Evolutionary conservation across 257 asterid species (phyloP).

Genomic region (Vinca minor): DNA sequence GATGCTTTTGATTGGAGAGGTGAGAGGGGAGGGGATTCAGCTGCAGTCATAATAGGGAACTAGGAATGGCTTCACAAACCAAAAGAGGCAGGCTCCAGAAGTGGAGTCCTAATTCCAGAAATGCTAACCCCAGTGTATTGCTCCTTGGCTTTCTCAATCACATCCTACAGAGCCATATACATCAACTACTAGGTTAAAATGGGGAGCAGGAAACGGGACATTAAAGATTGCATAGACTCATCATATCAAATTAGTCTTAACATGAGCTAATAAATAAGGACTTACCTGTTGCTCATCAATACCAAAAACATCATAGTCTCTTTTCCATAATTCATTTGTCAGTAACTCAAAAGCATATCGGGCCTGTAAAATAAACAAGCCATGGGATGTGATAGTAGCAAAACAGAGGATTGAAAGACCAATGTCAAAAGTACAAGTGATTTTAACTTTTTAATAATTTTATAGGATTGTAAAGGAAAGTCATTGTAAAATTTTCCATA

Average conservation of each 20-base stretch:
- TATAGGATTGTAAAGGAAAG: not conserved
- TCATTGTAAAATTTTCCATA: no score
- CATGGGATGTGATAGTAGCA: not conserved
- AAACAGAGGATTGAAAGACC: not conserved
- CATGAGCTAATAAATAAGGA: conserved; percentile 3
- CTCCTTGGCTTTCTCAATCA: conserved; percentile 49
- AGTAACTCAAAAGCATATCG: conserved; percentile 88
- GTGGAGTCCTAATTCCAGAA: conserved; percentile 53
- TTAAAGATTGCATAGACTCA: not conserved
- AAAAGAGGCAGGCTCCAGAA: conserved; percentile 46
- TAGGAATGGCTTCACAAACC: conserved; percentile 45
- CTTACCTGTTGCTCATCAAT: conserved; percentile 76
- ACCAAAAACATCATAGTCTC: conserved; percentile 77
- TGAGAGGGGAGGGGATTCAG: not conserved
- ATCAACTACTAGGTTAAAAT: not conserved
- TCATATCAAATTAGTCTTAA: not conserved
- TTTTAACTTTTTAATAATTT: not conserved
- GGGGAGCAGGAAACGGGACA: not conserved
- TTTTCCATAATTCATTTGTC: conserved; percentile 71
- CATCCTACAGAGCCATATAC: conserved; percentile 42
- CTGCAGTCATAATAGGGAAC: not conserved
- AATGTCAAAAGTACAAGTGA: not conserved
- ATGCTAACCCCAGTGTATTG: conserved; percentile 36
- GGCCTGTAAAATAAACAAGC: conserved; percentile 48
- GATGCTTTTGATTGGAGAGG: not conserved